Base-by-base conservation (phyloP, 306 rosid species). In the Lathyrus tuberosus region DNA sequence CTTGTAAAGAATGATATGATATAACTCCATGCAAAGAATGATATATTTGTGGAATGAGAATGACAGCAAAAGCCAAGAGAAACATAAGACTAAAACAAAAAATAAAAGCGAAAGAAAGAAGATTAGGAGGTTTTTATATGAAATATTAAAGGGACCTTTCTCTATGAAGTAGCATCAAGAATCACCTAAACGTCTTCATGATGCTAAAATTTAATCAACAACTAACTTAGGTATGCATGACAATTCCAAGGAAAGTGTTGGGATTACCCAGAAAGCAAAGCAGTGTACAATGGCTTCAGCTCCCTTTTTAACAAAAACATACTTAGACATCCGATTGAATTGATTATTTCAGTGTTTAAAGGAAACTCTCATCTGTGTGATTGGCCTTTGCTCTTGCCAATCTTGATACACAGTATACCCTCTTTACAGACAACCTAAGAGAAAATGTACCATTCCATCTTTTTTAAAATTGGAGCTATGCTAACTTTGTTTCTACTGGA, bases 1-100 rank as follows among this genome's bases (percentile, higher is more conserved):
- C 26, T n/a, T 35, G 65, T 35, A 35, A 35, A 31, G 64, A 58
- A n/a, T 57, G 61, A 57, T 28, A 56, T 57, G 61, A 57, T n/a
- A n/a, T n/a, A n/a, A n/a, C n/a, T n/a, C n/a, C n/a, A n/a, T n/a
- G n/a, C n/a, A n/a, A n/a, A n/a, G n/a, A n/a, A n/a, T n/a, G n/a
- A n/a, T 28, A 57, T 28, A 30, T 14, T 57, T 28, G 40, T 57
- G 38, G 18, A 38, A 57, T 57, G 38, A 24, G 11, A 38, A 57
- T 28, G 37, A 53, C 35, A 22, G 60, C n/a, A n/a, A 14, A 51
- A 51, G 17, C 18, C 30, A 30, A 30, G 18, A 20, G 58, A 20
- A 52, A 13, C 58, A 51, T 51, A 17, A 52, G 59, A 52, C 59
- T n/a, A 52, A 52, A 52, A 10, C 5, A 9, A 52, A 52, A 46